phyloP scores from a whole-genome alignment of 1,139 yeast species.

The Scheffersomyces lignicola region DNA sequence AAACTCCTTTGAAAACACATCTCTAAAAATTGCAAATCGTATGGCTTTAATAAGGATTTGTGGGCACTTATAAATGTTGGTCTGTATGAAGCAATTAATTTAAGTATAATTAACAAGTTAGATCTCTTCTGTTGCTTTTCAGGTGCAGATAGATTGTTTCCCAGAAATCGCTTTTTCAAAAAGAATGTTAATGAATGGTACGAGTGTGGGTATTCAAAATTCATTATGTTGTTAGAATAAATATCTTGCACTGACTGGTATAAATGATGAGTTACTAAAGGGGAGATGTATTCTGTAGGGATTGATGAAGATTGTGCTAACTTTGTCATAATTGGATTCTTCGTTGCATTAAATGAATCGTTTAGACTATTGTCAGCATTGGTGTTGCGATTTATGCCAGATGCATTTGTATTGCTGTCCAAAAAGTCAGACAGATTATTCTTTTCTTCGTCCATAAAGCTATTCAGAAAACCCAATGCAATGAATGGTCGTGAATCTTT shows the following conservation, averaged over 20 bases:
- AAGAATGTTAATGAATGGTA: slow-evolving; percentile 62
- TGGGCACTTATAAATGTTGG: slow-evolving; percentile 77
- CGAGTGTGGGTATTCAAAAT: slow-evolving; percentile 68
- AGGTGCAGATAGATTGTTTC: slow-evolving; percentile 29
- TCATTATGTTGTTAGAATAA: slow-evolving; percentile 52
- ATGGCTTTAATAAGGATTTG: slow-evolving; percentile 59
- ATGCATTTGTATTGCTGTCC: slow-evolving; percentile 14
- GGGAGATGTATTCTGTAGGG: slow-evolving; percentile 44
- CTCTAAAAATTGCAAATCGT: slow-evolving; percentile 66
- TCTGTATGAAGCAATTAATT: slow-evolving; percentile 67
- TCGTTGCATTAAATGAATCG: background rate
- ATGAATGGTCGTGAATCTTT: slow-evolving; percentile 43
- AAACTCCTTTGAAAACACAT: slow-evolving; percentile 68
- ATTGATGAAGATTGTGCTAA: slow-evolving; percentile 5
- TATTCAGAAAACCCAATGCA: slow-evolving; percentile 32
- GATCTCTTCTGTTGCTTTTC: slow-evolving; percentile 37
- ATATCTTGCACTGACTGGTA: slow-evolving; percentile 67
- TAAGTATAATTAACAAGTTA: slow-evolving; percentile 56
- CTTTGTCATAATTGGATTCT: background rate
- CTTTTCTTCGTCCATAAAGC: slow-evolving; percentile 13
- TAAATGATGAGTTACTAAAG: slow-evolving; percentile 57
- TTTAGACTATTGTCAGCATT: slow-evolving; percentile 3
- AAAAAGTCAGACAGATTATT: slow-evolving; percentile 11
- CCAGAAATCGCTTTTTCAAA: slow-evolving; percentile 53
- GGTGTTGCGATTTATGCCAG: slow-evolving; percentile 1